phyloP scores from a whole-genome alignment of 176 grass and related monocot genomes.

The Echinochloa phyllopogon region DNA sequence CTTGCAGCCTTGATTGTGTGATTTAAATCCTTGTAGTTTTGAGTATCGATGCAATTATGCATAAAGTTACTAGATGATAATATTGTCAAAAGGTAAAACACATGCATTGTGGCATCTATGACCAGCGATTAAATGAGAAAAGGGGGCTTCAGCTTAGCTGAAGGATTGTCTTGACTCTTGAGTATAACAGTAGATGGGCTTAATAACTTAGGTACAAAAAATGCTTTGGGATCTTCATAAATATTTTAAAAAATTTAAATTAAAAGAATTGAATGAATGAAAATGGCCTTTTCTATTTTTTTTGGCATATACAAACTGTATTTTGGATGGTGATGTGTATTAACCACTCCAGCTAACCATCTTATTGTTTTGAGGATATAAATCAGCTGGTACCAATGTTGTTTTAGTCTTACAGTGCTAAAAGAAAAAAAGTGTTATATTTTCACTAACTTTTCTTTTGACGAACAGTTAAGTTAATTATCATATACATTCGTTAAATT shows the following conservation, averaged over 20 bases:
- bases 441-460: not conserved
- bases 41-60: conserved; percentile 1
- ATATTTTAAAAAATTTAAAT: not conserved
- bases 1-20: conserved; percentile 3
- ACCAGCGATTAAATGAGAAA: not conserved
- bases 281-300: not conserved
- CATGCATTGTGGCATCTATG: not conserved
- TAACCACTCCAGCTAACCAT: not conserved
- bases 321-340: conserved; percentile 22
- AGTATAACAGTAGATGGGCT: not conserved
- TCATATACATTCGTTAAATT: not conserved
- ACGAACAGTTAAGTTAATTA: not conserved
- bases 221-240: conserved; percentile 13
- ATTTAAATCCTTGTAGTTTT: not conserved
- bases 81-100: not conserved
- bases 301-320: not conserved
- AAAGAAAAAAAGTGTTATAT: not conserved
- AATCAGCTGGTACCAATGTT: not conserved
- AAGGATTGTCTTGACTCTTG: conserved; percentile 20
- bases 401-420: not conserved
- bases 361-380: conserved; percentile 16
- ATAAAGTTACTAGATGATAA: not conserved
- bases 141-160: not conserved
- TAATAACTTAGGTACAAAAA: conserved; percentile 5
- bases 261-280: conserved; percentile 36